Conservation (phyloP, 805 yeast genomes). For the Cephaloascus albidus region DNA sequence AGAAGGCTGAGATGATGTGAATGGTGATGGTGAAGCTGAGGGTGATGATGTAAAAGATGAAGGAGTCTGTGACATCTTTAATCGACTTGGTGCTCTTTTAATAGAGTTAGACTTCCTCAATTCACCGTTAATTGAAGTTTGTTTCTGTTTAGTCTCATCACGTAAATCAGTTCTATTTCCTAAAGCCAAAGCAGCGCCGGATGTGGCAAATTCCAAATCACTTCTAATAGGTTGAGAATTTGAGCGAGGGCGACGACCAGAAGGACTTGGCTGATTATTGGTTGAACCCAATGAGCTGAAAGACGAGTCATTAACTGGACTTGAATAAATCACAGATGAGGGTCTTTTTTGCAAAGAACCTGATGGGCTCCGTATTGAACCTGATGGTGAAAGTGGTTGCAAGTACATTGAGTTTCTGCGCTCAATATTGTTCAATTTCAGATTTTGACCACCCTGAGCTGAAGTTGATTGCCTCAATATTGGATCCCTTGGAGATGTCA, state of each 20-base stretch:
- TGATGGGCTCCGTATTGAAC: not conserved
- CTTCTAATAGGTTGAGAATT: constrained; percentile 22
- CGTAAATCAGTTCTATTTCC: not conserved
- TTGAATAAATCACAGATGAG: not conserved
- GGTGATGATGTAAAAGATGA: no score
- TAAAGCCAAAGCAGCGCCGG: constrained; percentile 1
- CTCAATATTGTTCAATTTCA: no score
- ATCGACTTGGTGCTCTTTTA: not conserved
- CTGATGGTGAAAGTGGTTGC: not conserved
- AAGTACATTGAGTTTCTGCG: not conserved
- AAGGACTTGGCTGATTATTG: not conserved
- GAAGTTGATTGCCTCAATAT: no score
- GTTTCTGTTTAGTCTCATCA: not conserved
- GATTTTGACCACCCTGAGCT: no score
- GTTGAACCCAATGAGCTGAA: not conserved
- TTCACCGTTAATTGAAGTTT: no score
- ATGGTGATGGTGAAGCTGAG: no score
- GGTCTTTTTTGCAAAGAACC: not conserved
- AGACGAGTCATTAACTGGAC: not conserved
- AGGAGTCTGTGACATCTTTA: not conserved
- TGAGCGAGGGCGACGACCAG: constrained; percentile 18
- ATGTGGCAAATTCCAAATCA: not conserved
- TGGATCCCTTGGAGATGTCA: no score
- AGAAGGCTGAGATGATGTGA: not conserved
- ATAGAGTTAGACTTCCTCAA: not conserved